These are phyloP conservation scores for Crepidotus variabilis DNA, from an alignment of 768 basidiomycete genomes.

Conservation along the genomic window DNA sequence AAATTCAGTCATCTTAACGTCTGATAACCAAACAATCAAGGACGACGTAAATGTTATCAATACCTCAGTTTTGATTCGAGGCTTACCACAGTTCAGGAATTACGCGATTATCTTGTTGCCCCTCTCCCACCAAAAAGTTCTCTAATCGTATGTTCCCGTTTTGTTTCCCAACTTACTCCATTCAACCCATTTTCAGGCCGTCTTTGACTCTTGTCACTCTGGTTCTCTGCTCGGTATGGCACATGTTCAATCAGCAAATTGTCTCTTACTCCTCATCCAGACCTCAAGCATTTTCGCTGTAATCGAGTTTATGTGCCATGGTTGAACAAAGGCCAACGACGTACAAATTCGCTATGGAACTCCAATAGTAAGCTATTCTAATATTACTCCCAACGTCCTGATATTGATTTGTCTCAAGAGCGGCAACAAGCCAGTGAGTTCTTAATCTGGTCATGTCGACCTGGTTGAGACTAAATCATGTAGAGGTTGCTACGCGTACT, in stretches of 20 bases:
- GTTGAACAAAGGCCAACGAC: slow-evolving; percentile 4
- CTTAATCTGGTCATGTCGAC: not conserved
- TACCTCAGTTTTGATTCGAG: not conserved
- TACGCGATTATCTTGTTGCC: not conserved
- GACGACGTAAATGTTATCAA: slow-evolving; percentile 1
- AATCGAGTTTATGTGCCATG: slow-evolving; percentile 7
- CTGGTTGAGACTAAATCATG: not conserved
- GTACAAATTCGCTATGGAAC: slow-evolving; percentile 1
- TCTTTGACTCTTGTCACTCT: slow-evolving; percentile 7
- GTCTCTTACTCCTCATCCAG: not conserved
- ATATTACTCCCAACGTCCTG: not conserved
- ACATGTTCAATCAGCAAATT: not conserved
- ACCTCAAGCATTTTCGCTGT: slow-evolving; percentile 3
- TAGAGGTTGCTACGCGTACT: not conserved
- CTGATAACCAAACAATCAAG: slow-evolving; percentile 1
- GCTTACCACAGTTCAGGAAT: not conserved
- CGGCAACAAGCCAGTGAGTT: slow-evolving; percentile 1
- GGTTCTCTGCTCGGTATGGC: slow-evolving; percentile 1
- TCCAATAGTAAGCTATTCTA: not conserved
- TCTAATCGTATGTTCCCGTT: not conserved
- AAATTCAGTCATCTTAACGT: slow-evolving; percentile 1
- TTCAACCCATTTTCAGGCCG: not conserved
- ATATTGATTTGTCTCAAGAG: not conserved
- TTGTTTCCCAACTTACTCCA: not conserved
- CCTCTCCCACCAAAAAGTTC: not conserved